Conservation (phyloP, 1,284 basidiomycete genomes). For the Boletus mariae region DNA sequence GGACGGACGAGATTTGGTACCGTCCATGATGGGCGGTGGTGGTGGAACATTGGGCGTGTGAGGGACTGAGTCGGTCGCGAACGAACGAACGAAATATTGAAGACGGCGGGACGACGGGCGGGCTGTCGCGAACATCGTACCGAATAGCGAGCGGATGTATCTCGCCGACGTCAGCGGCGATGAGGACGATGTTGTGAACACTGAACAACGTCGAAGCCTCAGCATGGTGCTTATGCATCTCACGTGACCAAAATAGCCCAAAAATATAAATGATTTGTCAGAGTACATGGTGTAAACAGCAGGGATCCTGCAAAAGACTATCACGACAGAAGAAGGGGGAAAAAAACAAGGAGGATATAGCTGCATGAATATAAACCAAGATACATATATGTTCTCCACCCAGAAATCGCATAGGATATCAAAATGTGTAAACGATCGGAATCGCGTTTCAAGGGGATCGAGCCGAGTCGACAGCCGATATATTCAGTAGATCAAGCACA, state of each 20-base stretch:
- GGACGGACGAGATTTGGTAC: conserved; percentile 21
- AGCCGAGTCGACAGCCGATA: too few species aligned
- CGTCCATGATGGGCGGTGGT: conserved; percentile 20
- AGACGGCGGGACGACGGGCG: conserved; percentile 15
- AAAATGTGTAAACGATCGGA: conserved; percentile 8
- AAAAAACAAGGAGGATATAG: conserved; percentile 10
- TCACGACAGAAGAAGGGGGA: background rate
- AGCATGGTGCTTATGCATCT: too few species aligned
- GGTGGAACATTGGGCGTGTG: conserved; percentile 20
- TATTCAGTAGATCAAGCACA: conserved; percentile 20
- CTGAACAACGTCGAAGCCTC: background rate
- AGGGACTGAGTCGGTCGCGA: conserved; percentile 29
- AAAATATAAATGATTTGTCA: background rate
- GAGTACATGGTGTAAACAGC: conserved; percentile 9
- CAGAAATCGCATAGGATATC: conserved; percentile 19
- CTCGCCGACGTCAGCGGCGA: conserved; percentile 8
- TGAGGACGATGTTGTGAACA: background rate
- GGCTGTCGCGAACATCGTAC: conserved; percentile 25
- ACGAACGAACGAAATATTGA: conserved; percentile 18
- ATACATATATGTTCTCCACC: conserved; percentile 11
- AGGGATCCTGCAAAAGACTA: conserved; percentile 3
- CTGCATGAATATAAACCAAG: conserved; percentile 8
- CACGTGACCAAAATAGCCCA: background rate
- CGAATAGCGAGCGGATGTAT: conserved; percentile 12
- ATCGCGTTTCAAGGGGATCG: too few species aligned